Evolutionary conservation across 805 yeast species (phyloP).

Genomic region (Yamadazyma kitorensis): DNA sequence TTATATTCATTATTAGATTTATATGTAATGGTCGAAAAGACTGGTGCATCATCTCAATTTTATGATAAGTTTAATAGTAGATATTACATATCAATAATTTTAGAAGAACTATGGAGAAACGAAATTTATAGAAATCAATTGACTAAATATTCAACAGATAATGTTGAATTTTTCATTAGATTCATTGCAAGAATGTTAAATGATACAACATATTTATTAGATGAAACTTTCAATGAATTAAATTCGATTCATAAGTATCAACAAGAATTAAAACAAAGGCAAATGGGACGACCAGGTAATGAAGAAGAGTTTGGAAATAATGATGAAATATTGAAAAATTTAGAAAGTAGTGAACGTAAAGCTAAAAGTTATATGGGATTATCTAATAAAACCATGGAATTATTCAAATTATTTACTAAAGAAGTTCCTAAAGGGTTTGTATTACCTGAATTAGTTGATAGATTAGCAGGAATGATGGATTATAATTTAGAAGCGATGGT

Average conservation of each 20-base stretch:
- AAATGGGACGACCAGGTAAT: slow-evolving; percentile 25
- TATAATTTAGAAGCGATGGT: slow-evolving; percentile 89
- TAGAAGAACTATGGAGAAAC: slow-evolving; percentile 81
- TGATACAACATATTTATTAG: slow-evolving; percentile 87
- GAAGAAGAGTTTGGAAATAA: slow-evolving; percentile 49
- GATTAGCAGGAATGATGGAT: slow-evolving; percentile 94
- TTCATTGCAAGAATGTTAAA: slow-evolving; percentile 94
- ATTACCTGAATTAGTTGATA: slow-evolving; percentile 85
- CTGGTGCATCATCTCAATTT: slow-evolving; percentile 93
- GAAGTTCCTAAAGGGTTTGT: slow-evolving; percentile 86
- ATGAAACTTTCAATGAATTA: slow-evolving; percentile 82
- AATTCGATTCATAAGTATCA: slow-evolving; percentile 75
- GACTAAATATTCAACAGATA: slow-evolving; percentile 58
- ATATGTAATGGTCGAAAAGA: slow-evolving; percentile 92
- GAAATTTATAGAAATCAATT: slow-evolving; percentile 68
- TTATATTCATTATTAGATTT: slow-evolving; percentile 83
- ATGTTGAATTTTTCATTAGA: slow-evolving; percentile 83
- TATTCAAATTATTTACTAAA: slow-evolving; percentile 77
- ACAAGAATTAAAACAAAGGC: slow-evolving; percentile 55
- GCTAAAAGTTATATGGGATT: slow-evolving; percentile 82
- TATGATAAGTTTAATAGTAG: slow-evolving; percentile 94
- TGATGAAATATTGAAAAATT: slow-evolving; percentile 57
- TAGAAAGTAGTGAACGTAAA: slow-evolving; percentile 64
- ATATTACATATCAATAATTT: slow-evolving; percentile 76
- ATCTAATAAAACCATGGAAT: slow-evolving; percentile 74